A percentile compares a stretch with the other conserved stretches of the same genome.
phyloP scores from a whole-genome alignment of 2,329 filamentous ascomycete species.

The Sporothrix dimorphospora region DNA sequence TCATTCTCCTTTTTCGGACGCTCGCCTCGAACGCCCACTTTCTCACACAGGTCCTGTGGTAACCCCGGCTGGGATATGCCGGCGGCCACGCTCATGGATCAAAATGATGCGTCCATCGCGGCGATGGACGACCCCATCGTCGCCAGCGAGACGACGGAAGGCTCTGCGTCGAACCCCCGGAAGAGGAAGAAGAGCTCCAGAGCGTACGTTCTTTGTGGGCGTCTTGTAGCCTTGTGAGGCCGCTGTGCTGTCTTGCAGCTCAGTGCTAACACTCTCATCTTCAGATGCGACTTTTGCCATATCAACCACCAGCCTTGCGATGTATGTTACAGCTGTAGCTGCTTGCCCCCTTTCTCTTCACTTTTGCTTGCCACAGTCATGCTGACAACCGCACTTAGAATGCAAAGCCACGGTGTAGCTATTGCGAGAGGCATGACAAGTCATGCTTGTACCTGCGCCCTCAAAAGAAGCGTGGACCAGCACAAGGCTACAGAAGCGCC shows the following conservation, averaged over 20 bases:
- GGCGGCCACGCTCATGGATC: conserved; percentile 30
- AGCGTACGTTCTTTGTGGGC: conserved; percentile 37
- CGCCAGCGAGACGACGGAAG: conserved; percentile 30
- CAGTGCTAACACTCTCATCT: neutral
- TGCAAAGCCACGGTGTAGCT: conserved; percentile 50
- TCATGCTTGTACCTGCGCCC: conserved; percentile 45
- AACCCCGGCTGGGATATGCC: conserved; percentile 5
- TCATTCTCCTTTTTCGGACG: neutral
- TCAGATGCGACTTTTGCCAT: conserved; percentile 52
- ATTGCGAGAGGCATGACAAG: conserved; percentile 48
- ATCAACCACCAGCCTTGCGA: conserved; percentile 54
- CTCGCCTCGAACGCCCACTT: neutral
- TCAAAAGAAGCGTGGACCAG: conserved; percentile 45
- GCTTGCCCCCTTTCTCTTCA: no score
- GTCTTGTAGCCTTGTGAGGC: neutral
- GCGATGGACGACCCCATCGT: conserved; percentile 31
- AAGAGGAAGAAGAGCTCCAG: conserved; percentile 45
- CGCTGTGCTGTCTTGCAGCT: neutral
- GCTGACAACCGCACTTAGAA: conserved; percentile 37
- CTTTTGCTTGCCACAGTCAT: no score
- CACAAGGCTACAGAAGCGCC: conserved; percentile 46
- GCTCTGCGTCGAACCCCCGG: conserved; percentile 40
- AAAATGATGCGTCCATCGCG: conserved; percentile 18
- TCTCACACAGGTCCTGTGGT: neutral
- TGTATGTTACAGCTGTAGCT: conserved; percentile 28